Base-by-base conservation (phyloP, 352 stramenopile genomes). In the Pythium monospermum region DNA sequence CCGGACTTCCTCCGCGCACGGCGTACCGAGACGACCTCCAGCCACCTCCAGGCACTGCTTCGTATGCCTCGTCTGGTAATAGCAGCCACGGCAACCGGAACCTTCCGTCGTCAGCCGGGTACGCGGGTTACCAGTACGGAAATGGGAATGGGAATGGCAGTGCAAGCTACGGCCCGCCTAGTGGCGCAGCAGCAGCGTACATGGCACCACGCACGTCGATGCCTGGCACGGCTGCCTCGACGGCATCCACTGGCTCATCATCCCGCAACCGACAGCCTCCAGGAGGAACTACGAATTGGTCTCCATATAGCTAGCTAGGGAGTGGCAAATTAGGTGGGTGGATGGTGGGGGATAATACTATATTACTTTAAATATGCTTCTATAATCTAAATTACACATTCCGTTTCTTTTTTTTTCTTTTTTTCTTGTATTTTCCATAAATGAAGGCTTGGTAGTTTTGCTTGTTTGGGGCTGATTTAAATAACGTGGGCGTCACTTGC, bases 261-360 rank as follows among this genome's bases (percentile, higher is more conserved):
- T 56, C 36, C 31, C 39, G 52, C 4, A 53, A 59, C 42, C 66
- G 78, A 45, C 78, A 89, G 37, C 73, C 78, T 28, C 78, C 78
- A 0, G 78, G 78, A 25, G 76, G 78, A 4, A 73, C 61, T 43
- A 85, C 64, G 28, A 81, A 86, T 51, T 89, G 78, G 76, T 77
- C 69, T 8, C 66, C 69, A 7, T 83, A 72, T 47, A 58, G 57
- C 22, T 70, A 64, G 49, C 15, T 26, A 6, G 6, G 16, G 25
- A 15, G 10, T 3, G 21, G 37, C 31, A 36, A 33, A 1, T 12
- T 3, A 15, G 12, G 4, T 21, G 19, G 33, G 44, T 48, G 23
- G 21, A 48, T 32, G 31, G 32, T 36, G 25, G 11, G 26, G 25
- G 23, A 27, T 12, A 27, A 36, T n/a, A 36, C 31, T 15, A 36